Evolutionary conservation across 2,329 filamentous ascomycete species (phyloP).

Genomic region (Botrytis cinerea): DNA sequence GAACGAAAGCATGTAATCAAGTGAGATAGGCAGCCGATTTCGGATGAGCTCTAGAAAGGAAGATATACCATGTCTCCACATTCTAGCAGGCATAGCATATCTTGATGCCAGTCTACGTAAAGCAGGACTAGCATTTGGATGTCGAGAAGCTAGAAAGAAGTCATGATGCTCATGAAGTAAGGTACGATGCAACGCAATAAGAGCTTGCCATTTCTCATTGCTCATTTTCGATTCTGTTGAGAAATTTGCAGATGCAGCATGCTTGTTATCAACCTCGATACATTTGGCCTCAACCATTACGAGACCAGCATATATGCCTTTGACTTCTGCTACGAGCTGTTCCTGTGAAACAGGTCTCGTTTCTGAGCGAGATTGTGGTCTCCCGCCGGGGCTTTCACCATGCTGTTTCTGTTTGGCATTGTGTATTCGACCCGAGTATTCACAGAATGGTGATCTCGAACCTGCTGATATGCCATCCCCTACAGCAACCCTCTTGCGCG

Average conservation of each 20-base stretch:
- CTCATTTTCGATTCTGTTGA: no score
- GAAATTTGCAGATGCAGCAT: slow-evolving; percentile 42
- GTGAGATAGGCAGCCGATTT: slow-evolving; percentile 70
- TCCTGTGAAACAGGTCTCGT: slow-evolving; percentile 46
- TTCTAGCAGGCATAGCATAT: slow-evolving; percentile 86
- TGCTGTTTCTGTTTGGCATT: slow-evolving; percentile 26
- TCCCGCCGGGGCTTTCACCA: slow-evolving; percentile 22
- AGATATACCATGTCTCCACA: slow-evolving; percentile 94
- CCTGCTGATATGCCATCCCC: slow-evolving; percentile 37
- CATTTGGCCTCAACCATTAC: slow-evolving; percentile 87
- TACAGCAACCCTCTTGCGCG: slow-evolving; percentile 35
- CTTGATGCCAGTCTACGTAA: slow-evolving; percentile 71
- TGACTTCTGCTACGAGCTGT: slow-evolving; percentile 38
- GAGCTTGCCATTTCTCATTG: slow-evolving; percentile 76
- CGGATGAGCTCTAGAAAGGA: slow-evolving; percentile 76
- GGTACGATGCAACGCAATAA: slow-evolving; percentile 80
- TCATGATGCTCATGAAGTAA: slow-evolving; percentile 81
- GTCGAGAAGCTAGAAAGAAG: slow-evolving; percentile 83
- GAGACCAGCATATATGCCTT: slow-evolving; percentile 72
- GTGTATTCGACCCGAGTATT: slow-evolving; percentile 29
- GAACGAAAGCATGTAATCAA: slow-evolving; percentile 89
- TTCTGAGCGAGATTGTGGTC: slow-evolving; percentile 38
- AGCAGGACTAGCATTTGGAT: slow-evolving; percentile 72
- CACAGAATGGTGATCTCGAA: slow-evolving; percentile 32
- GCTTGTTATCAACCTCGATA: slow-evolving; percentile 74